phyloP scores from a whole-genome alignment of 176 grass and related monocot species.

The Aechmea fasciata region DNA sequence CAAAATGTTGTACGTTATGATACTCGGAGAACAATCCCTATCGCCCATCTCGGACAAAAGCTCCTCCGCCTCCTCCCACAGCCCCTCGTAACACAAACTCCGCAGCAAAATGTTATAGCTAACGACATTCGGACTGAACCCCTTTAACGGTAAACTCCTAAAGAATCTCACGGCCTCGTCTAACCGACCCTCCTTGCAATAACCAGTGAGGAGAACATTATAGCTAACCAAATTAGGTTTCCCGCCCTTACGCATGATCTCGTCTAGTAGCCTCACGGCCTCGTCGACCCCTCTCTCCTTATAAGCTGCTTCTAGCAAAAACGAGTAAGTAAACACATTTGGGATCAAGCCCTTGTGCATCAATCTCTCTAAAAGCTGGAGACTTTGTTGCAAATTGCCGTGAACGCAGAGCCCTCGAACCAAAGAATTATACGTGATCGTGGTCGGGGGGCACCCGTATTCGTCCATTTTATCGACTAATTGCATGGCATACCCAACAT shows the following conservation, averaged over 20 bases:
- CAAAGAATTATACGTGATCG: slow-evolving; percentile 25
- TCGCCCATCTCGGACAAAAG: slow-evolving; percentile 20
- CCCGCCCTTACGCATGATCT: slow-evolving; percentile 15
- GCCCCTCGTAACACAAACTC: slow-evolving; percentile 17
- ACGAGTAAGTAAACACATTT: slow-evolving; percentile 21
- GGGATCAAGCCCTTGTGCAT: slow-evolving; percentile 15
- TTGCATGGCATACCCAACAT: slow-evolving; percentile 23
- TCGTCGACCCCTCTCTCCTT: slow-evolving; percentile 24
- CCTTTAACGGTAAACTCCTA: slow-evolving; percentile 9
- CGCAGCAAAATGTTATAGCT: slow-evolving; percentile 26
- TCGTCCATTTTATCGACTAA: slow-evolving; percentile 23
- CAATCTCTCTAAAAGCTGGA: slow-evolving; percentile 21
- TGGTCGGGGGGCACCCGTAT: slow-evolving; percentile 10
- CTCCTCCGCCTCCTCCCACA: slow-evolving; percentile 21
- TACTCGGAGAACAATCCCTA: slow-evolving; percentile 4
- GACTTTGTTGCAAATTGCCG: slow-evolving; percentile 23
- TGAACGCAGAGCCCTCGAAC: slow-evolving; percentile 19
- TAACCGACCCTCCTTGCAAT: slow-evolving; percentile 28
- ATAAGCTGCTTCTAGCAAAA: slow-evolving; percentile 20
- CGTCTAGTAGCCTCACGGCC: slow-evolving; percentile 16
- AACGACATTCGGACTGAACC: slow-evolving; percentile 20
- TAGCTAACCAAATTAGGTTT: slow-evolving; percentile 25
- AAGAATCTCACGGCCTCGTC: slow-evolving; percentile 16
- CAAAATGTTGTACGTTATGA: slow-evolving; percentile 21
- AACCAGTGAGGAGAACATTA: slow-evolving; percentile 26